These are phyloP conservation scores for Fusarium nelsonii DNA, from an alignment of 2,329 filamentous ascomycete genomes.

Conservation along the genomic window DNA sequence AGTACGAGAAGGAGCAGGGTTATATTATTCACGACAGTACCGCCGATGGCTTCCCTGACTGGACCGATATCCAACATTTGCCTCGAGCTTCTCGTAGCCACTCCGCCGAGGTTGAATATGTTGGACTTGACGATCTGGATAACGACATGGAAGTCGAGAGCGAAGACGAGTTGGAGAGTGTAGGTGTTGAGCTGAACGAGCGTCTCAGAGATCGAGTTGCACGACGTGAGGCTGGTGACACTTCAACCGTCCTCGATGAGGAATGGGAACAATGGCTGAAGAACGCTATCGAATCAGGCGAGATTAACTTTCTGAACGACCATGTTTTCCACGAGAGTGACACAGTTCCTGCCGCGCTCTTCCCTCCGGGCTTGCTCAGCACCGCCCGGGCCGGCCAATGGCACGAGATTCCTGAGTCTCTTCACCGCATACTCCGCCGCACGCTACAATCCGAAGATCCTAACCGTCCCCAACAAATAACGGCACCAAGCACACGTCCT, in stretches of 20 bases:
- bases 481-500: constrained; percentile 25
- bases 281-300: constrained; percentile 74
- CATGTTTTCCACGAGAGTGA: constrained; percentile 52
- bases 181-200: constrained; percentile 73
- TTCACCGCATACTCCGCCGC: constrained; percentile 65
- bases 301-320: constrained; percentile 62
- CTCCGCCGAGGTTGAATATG: constrained; percentile 30
- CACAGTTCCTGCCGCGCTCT: constrained; percentile 54
- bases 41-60: constrained; percentile 74
- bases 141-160: constrained; percentile 63
- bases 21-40: constrained; percentile 78
- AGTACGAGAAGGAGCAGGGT: constrained; percentile 81
- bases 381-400: constrained; percentile 69
- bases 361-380: constrained; percentile 65
- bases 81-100: constrained; percentile 32
- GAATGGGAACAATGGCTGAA: constrained; percentile 83
- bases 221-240: constrained; percentile 70
- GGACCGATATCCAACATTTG: constrained; percentile 53
- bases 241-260: constrained; percentile 71
- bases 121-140: constrained; percentile 46
- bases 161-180: constrained; percentile 65
- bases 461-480: constrained; percentile 33
- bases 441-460: constrained; percentile 57
- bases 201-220: constrained; percentile 74
- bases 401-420: constrained; percentile 68